Conservation (phyloP, 306 rosid species). For the Cicer pinnatifidum region DNA sequence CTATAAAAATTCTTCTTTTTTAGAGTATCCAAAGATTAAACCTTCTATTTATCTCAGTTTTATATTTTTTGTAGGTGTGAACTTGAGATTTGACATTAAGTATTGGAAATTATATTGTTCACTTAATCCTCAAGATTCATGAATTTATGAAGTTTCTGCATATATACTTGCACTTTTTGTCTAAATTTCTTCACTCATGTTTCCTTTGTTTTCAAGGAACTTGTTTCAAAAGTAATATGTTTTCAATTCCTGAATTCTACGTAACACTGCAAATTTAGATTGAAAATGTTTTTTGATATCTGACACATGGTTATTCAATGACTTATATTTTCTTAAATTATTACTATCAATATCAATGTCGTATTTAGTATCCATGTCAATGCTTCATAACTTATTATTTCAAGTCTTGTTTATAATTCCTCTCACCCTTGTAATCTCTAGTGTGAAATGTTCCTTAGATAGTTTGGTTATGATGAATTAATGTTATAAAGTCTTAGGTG, state of each 20-base stretch:
- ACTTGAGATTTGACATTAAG: slow-evolving; percentile 40
- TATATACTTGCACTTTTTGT: slow-evolving; percentile 16
- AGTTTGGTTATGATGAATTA: too few relatives aligned
- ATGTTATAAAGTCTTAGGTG: too few relatives aligned
- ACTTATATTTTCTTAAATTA: too few relatives aligned
- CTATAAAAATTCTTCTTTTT: slow-evolving; percentile 9
- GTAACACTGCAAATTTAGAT: too few relatives aligned
- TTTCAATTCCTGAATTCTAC: slow-evolving; percentile 6
- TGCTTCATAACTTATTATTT: too few relatives aligned
- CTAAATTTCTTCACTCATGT: background rate
- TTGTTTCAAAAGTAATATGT: background rate
- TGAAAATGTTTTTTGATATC: too few relatives aligned
- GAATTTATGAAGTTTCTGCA: slow-evolving; percentile 32
- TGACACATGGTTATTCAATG: too few relatives aligned
- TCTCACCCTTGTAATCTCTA: slow-evolving; percentile 23
- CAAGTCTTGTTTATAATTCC: background rate
- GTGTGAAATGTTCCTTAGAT: background rate
- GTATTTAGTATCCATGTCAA: too few relatives aligned
- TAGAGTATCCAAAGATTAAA: slow-evolving; percentile 1
- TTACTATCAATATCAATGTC: too few relatives aligned
- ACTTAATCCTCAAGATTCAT: slow-evolving; percentile 10
- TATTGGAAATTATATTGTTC: slow-evolving; percentile 38
- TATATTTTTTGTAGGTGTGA: slow-evolving; percentile 29
- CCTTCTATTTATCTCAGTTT: slow-evolving; percentile 28
- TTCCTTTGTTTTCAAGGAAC: slow-evolving; percentile 2